These are phyloP conservation scores for Malus sylvestris DNA, from an alignment of 306 rosid species.

Conservation along the genomic window DNA sequence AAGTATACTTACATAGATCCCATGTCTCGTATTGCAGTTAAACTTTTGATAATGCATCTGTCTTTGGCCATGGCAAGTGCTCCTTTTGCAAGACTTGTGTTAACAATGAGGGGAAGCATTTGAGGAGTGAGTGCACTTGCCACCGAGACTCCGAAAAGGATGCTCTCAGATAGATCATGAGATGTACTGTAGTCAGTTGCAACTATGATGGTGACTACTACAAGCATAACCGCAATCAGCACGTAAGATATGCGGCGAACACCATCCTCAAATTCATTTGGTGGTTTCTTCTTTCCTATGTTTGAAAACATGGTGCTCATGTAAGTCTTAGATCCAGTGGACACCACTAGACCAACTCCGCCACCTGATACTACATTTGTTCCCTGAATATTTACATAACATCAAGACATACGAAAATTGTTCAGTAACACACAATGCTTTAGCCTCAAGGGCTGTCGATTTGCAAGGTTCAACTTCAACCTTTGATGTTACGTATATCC, in stretches of 20 bases:
- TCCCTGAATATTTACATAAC: slow-evolving; percentile 41
- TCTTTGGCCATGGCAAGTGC: slow-evolving; percentile 85
- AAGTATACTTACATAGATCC: slow-evolving; percentile 61
- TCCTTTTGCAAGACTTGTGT: slow-evolving; percentile 80
- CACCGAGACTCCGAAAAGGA: slow-evolving; percentile 65
- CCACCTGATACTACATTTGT: slow-evolving; percentile 76
- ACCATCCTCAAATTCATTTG: slow-evolving; percentile 67
- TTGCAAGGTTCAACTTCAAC: neutral
- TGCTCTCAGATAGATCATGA: slow-evolving; percentile 32
- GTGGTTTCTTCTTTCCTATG: slow-evolving; percentile 61
- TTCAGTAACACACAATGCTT: neutral
- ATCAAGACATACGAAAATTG: neutral
- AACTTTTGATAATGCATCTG: slow-evolving; percentile 71
- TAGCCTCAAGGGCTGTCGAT: neutral
- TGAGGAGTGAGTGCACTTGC: slow-evolving; percentile 90
- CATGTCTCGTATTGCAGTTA: slow-evolving; percentile 62
- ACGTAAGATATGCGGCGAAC: slow-evolving; percentile 57
- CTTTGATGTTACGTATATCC: neutral
- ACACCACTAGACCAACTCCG: slow-evolving; percentile 67
- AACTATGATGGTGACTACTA: slow-evolving; percentile 49
- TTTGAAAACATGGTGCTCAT: slow-evolving; percentile 80
- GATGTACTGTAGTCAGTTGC: slow-evolving; percentile 43
- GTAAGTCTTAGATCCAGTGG: slow-evolving; percentile 78
- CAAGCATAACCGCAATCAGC: slow-evolving; percentile 58
- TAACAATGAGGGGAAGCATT: slow-evolving; percentile 76